Base-by-base conservation (phyloP, 768 basidiomycete species). In the Coprinopsis strossmayeri region DNA sequence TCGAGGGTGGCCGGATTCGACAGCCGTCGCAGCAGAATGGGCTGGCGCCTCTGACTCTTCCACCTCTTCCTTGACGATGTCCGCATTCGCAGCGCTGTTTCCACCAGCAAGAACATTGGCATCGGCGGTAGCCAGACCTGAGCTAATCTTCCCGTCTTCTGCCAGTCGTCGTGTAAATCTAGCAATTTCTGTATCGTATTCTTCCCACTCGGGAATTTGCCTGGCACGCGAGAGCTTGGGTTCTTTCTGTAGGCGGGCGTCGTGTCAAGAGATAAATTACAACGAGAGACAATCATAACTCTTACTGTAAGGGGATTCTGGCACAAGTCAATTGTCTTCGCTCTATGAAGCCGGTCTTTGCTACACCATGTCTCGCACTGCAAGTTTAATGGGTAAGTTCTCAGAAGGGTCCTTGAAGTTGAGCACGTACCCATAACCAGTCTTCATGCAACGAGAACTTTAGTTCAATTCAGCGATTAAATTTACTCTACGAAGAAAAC, bases 311-410 rank as follows among this genome's bases (percentile, higher is more conserved):
- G 72, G 3, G 94, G 94, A 59, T 97, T 96, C 65, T 96, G 93
- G 64, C 95, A 98, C 3, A 98, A 77, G 61, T 98, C 95, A 52
- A 98, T 95, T 5, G 88, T 91, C 66, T 90, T 91, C 1, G 84
- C 86, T 73, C 81, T 76, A 58, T 89, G 68, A 0, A 92, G 66
- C 34, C 90, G 73, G 57, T 91, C 87, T 62, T 89, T 90, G 72
- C 85, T 89, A 81, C 96, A 99, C 96, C 96, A 98, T 0, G 95
- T 98, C 73, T 98, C 95, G 62, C 95, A 98, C 90, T 91, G 43
- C 47, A 56, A 18, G 54, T 9, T 42, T 9, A 23, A 57, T 17
- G 45, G 18, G 9, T 34, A 26, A 3, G 32, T 43, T 17, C 41
- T 5, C 10, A 38, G 2, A 47, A 34, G 3, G 38, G 43, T 32